Evolutionary conservation across 495 filamentous ascomycete genomes (phyloP), one percentile per base, ranked within the genome.

Genomic region (Xylaria longipes): DNA sequence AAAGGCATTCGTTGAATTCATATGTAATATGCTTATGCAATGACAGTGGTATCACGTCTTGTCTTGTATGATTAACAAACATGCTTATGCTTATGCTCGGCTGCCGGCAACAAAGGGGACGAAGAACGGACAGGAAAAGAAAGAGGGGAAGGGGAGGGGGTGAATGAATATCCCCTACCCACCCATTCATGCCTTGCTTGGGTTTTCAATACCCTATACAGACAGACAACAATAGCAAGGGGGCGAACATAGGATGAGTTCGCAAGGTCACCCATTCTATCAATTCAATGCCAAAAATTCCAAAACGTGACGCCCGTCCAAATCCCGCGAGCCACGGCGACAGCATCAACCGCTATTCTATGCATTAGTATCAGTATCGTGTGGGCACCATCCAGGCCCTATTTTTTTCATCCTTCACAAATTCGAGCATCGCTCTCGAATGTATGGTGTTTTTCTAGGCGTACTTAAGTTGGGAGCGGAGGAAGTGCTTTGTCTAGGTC

Each of bases 401-500:
- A 45, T 56, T 25, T 46, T 46, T 54, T 45, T 56, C 20, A 54
- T 56, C 12, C 58, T 61, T 25, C 31, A 25, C 6, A 12, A 17
- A 46, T 33, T 33, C 35, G 15, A 27, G n/a, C 9, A 22, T 25
- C 33, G 11, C 17, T n/a, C 50, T 14, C 25, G 5, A 20, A 27
- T 25, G 3, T 11, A 45, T 17, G 11, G 11, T 31, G n/a, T 17
- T 46, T 22, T 20, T 50, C 45, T 60, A 29, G 37, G 27, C 11
- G 4, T 39, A 50, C 17, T 71, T 15, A 66, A 20, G 68, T 80
- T 9, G 89, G 88, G 17, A 88, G 74, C 8, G 87, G 84, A 14
- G 89, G 88, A 11, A 90, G 71, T 8, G 84, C 86, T 76, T 90
- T 90, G 41, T 89, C 87, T 12, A 84, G 76, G 62, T 83, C 83